Evolutionary conservation across 2,329 filamentous ascomycete species (phyloP), one percentile per base, ranked within the genome.

Genomic region (Aspergillaceae sp.): DNA sequence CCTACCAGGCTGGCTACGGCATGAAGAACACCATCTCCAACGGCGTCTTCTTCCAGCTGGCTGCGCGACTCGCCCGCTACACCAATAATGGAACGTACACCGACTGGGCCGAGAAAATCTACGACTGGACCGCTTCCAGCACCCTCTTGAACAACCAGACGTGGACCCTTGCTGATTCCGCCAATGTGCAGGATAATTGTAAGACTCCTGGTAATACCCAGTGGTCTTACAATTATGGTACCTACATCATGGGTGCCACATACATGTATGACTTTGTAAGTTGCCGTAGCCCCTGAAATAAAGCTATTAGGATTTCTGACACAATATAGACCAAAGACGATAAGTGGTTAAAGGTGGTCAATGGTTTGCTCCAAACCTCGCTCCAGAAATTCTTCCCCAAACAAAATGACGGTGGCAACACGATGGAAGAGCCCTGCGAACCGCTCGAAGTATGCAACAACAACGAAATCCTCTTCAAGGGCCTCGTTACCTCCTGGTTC

Each of bases 1-100:
- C 76, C 1, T 79, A 77, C 56, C 91, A 94, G 61, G 81, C 81
- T 51, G 88, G 87, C 9, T 83, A 89, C 62, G 76, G 80, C 58
- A 92, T 94, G 76, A 92, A 90, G 68, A 91, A 91, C 69, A 77
- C 82, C 10, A 79, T 90, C 55, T 83, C 82, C 50, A 92, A 92
- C 63, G 87, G 86, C 37, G 83, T 82, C n/a, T 80, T 92, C 61
- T 90, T 94, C 65, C 84, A 90, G 58, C 74, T 94, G 8, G 82
- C 84, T 3, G 86, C 87, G 1, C 82, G 87, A 11, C 74, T 91
- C 9, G 84, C 83, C 28, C 78, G 83, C 41, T 70, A 70, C 47
- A 87, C 83, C 0, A 70, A 42, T 26, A 85, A 87, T 56, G 56
- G 70, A 0, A 83, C 82, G 0, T 88, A 87, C 55, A 74, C 75